Conservation (phyloP, 306 rosid species). For the Inga leiocalycina region DNA sequence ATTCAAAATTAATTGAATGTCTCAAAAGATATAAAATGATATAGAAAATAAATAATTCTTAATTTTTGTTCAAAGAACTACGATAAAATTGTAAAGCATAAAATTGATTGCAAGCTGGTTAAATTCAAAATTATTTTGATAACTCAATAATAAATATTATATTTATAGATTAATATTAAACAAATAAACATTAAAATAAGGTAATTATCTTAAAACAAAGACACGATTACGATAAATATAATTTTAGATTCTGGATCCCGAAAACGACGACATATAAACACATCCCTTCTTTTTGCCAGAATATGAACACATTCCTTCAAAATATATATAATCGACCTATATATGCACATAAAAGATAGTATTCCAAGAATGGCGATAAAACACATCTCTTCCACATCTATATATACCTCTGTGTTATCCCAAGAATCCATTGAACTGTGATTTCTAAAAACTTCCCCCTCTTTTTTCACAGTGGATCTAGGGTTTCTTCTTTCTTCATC, state of each 20-base stretch:
- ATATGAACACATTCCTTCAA: background rate
- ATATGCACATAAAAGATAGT: background rate
- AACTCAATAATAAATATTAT: background rate
- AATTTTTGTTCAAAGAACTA: background rate
- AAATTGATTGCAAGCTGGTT: background rate
- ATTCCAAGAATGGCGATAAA: background rate
- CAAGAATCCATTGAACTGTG: background rate
- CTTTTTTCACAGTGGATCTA: background rate
- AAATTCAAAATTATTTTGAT: background rate
- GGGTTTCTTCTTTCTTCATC: background rate
- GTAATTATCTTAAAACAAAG: no score
- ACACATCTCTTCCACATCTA: background rate
- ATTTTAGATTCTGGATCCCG: no score
- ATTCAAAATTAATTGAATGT: background rate
- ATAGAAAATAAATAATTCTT: background rate
- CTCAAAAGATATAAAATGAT: background rate
- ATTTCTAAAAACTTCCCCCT: background rate
- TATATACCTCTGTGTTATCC: background rate
- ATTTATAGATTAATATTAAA: no score
- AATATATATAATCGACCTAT: no score
- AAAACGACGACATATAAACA: background rate
- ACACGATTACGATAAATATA: background rate
- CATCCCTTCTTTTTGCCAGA: background rate
- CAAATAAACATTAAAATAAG: no score
- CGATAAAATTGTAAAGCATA: background rate